These are phyloP conservation scores for Dactylellina leptospora DNA, from an alignment of 2,329 filamentous ascomycete species.

Conservation along the genomic window DNA sequence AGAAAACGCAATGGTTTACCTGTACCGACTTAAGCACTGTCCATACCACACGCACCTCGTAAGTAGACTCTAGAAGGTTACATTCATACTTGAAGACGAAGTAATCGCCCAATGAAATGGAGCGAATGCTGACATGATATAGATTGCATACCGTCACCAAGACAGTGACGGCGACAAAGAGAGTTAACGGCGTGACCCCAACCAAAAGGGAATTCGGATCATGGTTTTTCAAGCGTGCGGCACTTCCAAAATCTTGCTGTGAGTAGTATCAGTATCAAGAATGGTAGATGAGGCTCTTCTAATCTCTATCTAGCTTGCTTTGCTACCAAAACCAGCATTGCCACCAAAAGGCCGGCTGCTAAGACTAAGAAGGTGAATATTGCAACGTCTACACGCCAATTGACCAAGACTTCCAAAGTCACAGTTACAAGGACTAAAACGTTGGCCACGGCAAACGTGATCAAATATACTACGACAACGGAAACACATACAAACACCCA, in stretches of 20 bases:
- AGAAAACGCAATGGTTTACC: neutral
- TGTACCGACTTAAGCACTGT: neutral
- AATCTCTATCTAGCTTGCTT: neutral
- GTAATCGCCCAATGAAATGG: neutral
- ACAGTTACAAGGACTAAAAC: neutral
- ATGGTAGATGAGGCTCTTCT: neutral
- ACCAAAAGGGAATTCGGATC: neutral
- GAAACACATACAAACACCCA: neutral
- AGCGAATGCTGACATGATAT: too few species aligned
- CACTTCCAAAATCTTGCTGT: conserved; percentile 4
- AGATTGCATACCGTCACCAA: neutral
- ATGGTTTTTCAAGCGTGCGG: neutral
- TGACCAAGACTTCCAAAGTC: neutral
- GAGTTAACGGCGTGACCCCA: neutral
- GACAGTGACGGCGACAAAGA: neutral
- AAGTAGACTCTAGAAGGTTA: too few species aligned
- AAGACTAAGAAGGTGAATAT: neutral
- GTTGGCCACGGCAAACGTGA: neutral
- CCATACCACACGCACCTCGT: neutral
- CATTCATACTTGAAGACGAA: neutral
- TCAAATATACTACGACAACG: neutral
- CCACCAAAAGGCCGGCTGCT: neutral
- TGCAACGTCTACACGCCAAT: neutral
- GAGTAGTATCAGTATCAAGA: neutral
- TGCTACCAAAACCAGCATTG: neutral